Conservation (phyloP, 441 rosid genomes). For the Bocquillonia castaneifolia region DNA sequence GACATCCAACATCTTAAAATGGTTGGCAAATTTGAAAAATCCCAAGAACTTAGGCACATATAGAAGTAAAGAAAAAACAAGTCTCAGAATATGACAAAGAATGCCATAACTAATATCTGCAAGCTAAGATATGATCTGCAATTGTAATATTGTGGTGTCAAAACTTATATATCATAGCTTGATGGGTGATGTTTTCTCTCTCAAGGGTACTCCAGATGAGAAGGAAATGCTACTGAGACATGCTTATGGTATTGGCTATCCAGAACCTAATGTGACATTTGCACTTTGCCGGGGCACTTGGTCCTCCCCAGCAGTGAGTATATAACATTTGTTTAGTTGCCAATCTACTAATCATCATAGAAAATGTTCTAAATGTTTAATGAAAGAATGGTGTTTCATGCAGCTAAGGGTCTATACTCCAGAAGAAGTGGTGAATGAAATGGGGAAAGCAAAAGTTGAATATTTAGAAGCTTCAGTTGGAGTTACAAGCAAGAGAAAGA, state of each 20-base stretch:
- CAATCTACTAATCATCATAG: neutral
- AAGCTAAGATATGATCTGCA: neutral
- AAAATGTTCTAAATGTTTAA: slow-evolving; percentile 1
- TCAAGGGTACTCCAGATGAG: slow-evolving; percentile 57
- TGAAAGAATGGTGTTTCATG: slow-evolving; percentile 17
- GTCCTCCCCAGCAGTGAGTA: slow-evolving; percentile 91
- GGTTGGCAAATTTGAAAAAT: neutral
- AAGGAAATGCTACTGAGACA: slow-evolving; percentile 70
- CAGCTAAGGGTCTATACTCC: slow-evolving; percentile 78
- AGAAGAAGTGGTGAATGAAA: slow-evolving; percentile 58
- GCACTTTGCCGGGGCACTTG: slow-evolving; percentile 86
- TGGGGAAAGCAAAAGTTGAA: slow-evolving; percentile 68
- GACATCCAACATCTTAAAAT: neutral
- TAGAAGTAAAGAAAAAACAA: neutral
- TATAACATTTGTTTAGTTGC: neutral
- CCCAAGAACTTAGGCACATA: neutral
- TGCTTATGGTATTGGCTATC: slow-evolving; percentile 77
- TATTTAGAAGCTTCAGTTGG: slow-evolving; percentile 76
- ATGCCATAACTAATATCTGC: neutral
- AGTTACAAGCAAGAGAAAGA: slow-evolving; percentile 73
- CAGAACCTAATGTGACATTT: slow-evolving; percentile 84
- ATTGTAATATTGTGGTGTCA: neutral
- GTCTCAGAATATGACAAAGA: neutral
- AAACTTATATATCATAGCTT: neutral
- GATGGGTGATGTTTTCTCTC: slow-evolving; percentile 17